phyloP scores from a whole-genome alignment of 306 rosid species.

The Sechiopsis laciniata region DNA sequence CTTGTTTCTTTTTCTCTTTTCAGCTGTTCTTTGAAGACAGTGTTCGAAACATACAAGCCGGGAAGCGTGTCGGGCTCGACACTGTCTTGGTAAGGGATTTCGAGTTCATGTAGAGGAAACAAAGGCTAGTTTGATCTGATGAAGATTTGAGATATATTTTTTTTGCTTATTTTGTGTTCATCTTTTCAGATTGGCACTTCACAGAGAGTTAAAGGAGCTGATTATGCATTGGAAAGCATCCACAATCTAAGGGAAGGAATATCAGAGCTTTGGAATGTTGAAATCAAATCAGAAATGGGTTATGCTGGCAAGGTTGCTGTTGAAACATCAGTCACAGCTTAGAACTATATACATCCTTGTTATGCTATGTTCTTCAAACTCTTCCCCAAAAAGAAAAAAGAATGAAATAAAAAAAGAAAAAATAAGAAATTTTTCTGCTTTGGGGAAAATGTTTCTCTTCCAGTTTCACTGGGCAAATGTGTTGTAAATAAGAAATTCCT shows the following conservation, averaged over 20 bases:
- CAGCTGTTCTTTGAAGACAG: constrained; percentile 97
- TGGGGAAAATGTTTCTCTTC: constrained; percentile 5
- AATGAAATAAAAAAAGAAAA: not conserved
- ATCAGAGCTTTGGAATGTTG: constrained; percentile 79
- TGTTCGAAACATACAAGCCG: constrained; percentile 82
- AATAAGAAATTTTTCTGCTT: not conserved
- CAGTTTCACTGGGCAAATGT: constrained; percentile 12
- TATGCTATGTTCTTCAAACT: not conserved
- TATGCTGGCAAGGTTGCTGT: constrained; percentile 64
- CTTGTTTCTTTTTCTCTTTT: constrained; percentile 13
- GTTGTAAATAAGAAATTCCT: constrained; percentile 15
- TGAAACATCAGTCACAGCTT: constrained; percentile 84
- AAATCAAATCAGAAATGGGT: constrained; percentile 55
- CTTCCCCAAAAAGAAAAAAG: not conserved
- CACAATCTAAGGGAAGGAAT: constrained; percentile 91
- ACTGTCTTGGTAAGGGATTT: constrained; percentile 68
- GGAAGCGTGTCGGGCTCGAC: constrained; percentile 74
- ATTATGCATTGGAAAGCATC: constrained; percentile 85
- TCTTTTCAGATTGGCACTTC: constrained; percentile 65
- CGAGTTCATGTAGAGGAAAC: not conserved
- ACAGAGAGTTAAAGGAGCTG: constrained; percentile 84
- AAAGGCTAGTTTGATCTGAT: not conserved
- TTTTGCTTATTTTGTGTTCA: constrained; percentile 18
- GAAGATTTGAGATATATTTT: not conserved
- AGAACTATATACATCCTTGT: constrained; percentile 10